A percentile compares a stretch with the other conserved stretches of the same genome.
Evolutionary conservation across 176 grass and related monocot species (phyloP).

Genomic region (Puya raimondii): DNA sequence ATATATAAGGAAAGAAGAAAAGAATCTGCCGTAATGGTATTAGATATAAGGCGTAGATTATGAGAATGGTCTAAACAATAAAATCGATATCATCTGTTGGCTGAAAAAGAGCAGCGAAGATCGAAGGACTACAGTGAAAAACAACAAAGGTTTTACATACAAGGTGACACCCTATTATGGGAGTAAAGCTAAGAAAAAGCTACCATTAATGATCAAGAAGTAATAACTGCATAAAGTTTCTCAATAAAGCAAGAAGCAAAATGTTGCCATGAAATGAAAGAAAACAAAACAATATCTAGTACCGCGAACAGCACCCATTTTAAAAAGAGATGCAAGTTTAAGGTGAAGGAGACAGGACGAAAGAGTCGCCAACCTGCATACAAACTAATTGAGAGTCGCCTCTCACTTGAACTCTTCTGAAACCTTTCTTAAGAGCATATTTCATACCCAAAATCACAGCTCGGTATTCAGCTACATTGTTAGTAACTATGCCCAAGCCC

Average conservation of each 20-base stretch:
- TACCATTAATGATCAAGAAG: too few relatives aligned
- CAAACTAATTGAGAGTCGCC: slow-evolving; percentile 73
- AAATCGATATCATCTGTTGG: not conserved
- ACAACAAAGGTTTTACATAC: too few relatives aligned
- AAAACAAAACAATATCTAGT: not conserved
- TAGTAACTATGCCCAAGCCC: slow-evolving; percentile 66
- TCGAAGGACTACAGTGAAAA: too few relatives aligned
- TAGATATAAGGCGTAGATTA: too few relatives aligned
- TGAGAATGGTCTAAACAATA: not conserved
- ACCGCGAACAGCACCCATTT: too few relatives aligned
- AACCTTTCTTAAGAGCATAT: slow-evolving; percentile 54
- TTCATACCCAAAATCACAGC: slow-evolving; percentile 57
- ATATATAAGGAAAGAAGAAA: not conserved
- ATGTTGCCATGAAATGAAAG: not conserved
- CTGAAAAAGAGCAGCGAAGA: too few relatives aligned
- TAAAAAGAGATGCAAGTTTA: not conserved
- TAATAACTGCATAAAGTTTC: too few relatives aligned
- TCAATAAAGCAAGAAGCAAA: not conserved
- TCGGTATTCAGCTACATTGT: slow-evolving; percentile 81
- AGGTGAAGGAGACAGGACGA: not conserved
- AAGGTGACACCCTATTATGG: too few relatives aligned
- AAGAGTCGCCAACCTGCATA: slow-evolving; percentile 44
- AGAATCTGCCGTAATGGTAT: too few relatives aligned
- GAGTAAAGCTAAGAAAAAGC: too few relatives aligned
- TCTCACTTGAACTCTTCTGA: slow-evolving; percentile 48